Evolutionary conservation across 805 yeast species (phyloP).

Genomic region (Wickerhamiella alocasiicola): DNA sequence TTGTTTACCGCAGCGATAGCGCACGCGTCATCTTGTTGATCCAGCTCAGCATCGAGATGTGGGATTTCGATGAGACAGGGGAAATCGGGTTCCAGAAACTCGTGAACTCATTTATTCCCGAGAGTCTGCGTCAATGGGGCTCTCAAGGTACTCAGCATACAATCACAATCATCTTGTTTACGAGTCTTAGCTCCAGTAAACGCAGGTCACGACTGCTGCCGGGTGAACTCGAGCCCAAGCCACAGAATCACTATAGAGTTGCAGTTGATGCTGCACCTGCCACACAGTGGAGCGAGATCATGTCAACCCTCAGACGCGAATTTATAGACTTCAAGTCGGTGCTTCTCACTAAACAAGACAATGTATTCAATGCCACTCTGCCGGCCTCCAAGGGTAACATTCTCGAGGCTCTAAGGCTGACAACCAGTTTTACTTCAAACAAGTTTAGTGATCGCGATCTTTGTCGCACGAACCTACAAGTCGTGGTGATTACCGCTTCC

Average conservation of each 20-base stretch:
- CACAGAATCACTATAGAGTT: conserved; percentile 75
- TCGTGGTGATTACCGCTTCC: conserved; percentile 79
- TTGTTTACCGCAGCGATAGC: conserved; percentile 83
- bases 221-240: conserved; percentile 58
- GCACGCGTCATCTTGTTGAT: conserved; percentile 72
- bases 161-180: conserved; percentile 77
- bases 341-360: conserved; percentile 33
- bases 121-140: conserved; percentile 77
- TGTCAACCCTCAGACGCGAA: conserved; percentile 75
- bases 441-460: conserved; percentile 76
- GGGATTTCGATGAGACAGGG: conserved; percentile 95
- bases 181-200: conserved; percentile 48
- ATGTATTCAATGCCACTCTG: conserved; percentile 24
- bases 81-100: conserved; percentile 87
- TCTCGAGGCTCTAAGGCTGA: conserved; percentile 75
- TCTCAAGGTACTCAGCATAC: conserved; percentile 79
- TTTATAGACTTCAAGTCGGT: conserved; percentile 75
- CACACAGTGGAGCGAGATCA: conserved; percentile 79
- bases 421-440: conserved; percentile 62
- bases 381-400: conserved; percentile 87
- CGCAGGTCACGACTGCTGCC: conserved; percentile 32
- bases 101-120: conserved; percentile 84
- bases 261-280: conserved; percentile 92
- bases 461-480: conserved; percentile 83
- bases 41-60: conserved; percentile 90